phyloP scores from a whole-genome alignment of 164 flowering plant genomes.

The Annona cherimola region DNA sequence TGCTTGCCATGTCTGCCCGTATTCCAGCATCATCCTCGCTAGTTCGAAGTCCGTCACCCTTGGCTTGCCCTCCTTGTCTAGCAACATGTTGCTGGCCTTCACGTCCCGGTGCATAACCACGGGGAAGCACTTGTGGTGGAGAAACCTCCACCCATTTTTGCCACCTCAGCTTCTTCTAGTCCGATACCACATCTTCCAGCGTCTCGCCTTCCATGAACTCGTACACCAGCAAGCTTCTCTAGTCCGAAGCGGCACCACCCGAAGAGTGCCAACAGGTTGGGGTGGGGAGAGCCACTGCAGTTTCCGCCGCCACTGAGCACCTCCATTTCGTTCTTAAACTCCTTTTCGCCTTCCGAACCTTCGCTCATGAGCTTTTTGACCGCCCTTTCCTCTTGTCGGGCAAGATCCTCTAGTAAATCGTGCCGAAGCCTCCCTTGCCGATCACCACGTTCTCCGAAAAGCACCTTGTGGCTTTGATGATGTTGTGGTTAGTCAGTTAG shows the following conservation, averaged over 20 bases:
- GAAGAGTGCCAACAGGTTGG: slow-evolving; percentile 73
- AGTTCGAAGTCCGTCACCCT: slow-evolving; percentile 85
- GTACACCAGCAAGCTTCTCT: slow-evolving; percentile 66
- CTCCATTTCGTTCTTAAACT: slow-evolving; percentile 86
- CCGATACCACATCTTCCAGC: slow-evolving; percentile 65
- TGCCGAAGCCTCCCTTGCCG: slow-evolving; percentile 80
- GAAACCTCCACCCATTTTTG: slow-evolving; percentile 49
- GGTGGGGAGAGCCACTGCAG: slow-evolving; percentile 72
- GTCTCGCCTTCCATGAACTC: slow-evolving; percentile 92
- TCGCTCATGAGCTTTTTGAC: slow-evolving; percentile 79
- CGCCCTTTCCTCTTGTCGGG: slow-evolving; percentile 78
- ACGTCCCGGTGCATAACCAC: slow-evolving; percentile 83
- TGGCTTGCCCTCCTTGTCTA: slow-evolving; percentile 61
- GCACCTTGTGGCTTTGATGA: slow-evolving; percentile 57
- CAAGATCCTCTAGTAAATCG: slow-evolving; percentile 62
- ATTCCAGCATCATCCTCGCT: slow-evolving; percentile 81
- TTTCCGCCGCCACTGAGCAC: slow-evolving; percentile 44
- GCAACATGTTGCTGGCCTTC: slow-evolving; percentile 82
- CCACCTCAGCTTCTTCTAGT: slow-evolving; percentile 45
- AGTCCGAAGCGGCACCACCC: slow-evolving; percentile 87
- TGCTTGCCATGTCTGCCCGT: slow-evolving; percentile 84
- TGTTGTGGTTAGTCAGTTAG: slow-evolving; percentile 63
- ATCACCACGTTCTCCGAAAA: slow-evolving; percentile 62
- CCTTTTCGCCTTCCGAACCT: slow-evolving; percentile 79
- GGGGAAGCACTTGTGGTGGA: slow-evolving; percentile 87